Base-by-base conservation (phyloP, 2,329 filamentous ascomycete genomes). In the Sarocladium strictum region DNA sequence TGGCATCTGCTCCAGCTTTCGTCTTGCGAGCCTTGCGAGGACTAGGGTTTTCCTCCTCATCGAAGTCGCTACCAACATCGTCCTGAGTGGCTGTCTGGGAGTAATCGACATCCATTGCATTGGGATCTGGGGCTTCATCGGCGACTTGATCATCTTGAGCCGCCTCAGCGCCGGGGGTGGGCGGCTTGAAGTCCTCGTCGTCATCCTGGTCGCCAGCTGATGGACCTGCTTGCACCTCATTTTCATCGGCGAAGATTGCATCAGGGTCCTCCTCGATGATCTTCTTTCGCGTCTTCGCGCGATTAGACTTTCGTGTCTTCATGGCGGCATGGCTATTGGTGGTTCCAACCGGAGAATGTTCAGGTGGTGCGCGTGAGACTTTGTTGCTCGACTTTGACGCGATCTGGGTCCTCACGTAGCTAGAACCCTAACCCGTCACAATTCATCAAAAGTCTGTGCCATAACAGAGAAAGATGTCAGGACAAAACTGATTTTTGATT, bases 131-230 rank as follows among this genome's bases (percentile, higher is more conserved):
- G 3, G 11, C 27, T 21, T 10, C 47, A 35, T 33, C 27, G 6
- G 17, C 5, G 17, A 14, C 3, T 17, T 27, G 27, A 5, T 51
- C 47, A 33, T 35, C 27, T 12, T 51, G 47, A 26, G 24, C 24
- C 10, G 5, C 27, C 2, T 32, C 47, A 27, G 26, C 29, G 10
- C 27, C 29, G n/a, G 47, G 47, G 19, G 47, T 21, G 7, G 27
- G 27, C 26, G 47, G 27, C 11, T 35, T 33, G 47, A 51, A 51
- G 27, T 51, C 47, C 11, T 51, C 47, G 15, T 51, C 47, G 17
- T 35, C 47, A 24, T 51, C 47, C 17, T 21, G 27, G n/a, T 23
- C 47, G 10, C 47, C 4, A 3, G 9, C 23, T 7, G 47, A 33
- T 11, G 27, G 29, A 7, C 26, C 47, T 19, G 47, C 27, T 35